Percentiles rank a stretch among this genome's conserved stretches.
phyloP scores from a whole-genome alignment of 2,329 filamentous ascomycete genomes.

The Tolypocladium cylindrosporum region DNA sequence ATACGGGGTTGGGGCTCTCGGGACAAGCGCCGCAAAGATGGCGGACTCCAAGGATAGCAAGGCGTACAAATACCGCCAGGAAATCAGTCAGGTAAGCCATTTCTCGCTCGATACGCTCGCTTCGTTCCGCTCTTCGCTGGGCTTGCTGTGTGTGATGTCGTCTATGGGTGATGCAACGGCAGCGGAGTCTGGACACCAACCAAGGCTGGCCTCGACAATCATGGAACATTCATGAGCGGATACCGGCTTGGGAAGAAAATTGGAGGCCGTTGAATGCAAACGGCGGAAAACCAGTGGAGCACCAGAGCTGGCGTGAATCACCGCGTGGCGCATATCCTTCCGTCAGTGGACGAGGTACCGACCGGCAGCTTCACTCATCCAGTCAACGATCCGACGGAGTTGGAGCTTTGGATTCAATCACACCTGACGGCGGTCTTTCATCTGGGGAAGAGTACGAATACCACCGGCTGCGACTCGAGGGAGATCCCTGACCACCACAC shows the following conservation, averaged over 20 bases:
- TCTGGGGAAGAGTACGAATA: too few species aligned
- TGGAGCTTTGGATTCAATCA: too few species aligned
- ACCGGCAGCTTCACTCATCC: neutral
- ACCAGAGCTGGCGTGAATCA: neutral
- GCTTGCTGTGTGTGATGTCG: neutral
- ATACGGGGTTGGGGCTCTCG: neutral
- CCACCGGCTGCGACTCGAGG: too few species aligned
- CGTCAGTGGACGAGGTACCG: neutral
- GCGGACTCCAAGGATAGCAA: constrained; percentile 48
- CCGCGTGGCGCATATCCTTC: neutral
- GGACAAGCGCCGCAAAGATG: constrained; percentile 34
- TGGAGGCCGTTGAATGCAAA: neutral
- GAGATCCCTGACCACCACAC: too few species aligned
- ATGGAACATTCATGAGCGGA: neutral
- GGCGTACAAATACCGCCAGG: constrained; percentile 80
- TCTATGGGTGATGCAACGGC: neutral
- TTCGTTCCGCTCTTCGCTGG: neutral
- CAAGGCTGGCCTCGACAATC: neutral
- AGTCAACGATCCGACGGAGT: neutral
- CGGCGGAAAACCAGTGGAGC: too few species aligned
- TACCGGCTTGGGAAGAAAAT: neutral
- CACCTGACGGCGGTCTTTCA: too few species aligned
- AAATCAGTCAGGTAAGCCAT: constrained; percentile 78
- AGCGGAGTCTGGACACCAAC: neutral
- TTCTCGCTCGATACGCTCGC: neutral